Percentiles rank a stretch among this genome's conserved stretches.
phyloP scores from a whole-genome alignment of 179 eudicot species.

The Gypsophila paniculata region DNA sequence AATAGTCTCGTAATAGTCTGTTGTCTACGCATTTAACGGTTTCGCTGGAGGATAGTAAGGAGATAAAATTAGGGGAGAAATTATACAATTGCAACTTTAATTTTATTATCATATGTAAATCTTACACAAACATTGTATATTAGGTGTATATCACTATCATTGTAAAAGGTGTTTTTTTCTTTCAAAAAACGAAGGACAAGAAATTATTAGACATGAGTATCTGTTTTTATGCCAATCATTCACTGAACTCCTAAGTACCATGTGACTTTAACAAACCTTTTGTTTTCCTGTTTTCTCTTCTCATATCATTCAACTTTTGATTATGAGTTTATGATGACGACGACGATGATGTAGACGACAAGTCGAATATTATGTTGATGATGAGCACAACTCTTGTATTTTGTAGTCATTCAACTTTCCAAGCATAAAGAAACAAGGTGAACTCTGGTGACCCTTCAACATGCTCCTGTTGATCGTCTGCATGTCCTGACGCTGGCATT shows the following conservation, averaged over 20 bases:
- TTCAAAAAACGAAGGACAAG: constrained; percentile 6
- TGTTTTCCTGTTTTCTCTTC: not conserved
- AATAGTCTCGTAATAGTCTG: too few species aligned
- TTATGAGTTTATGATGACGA: not conserved
- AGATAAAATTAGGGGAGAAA: too few species aligned
- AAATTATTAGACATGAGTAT: not conserved
- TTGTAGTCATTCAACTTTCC: constrained; percentile 40
- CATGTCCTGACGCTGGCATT: not conserved
- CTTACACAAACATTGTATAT: not conserved
- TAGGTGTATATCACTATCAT: not conserved
- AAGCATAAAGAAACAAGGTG: constrained; percentile 41
- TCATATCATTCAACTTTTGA: not conserved
- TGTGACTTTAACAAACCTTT: too few species aligned
- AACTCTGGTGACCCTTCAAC: constrained; percentile 25
- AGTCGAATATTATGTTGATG: not conserved
- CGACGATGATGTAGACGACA: not conserved
- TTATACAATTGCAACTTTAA: too few species aligned
- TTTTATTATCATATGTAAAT: not conserved
- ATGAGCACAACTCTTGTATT: not conserved
- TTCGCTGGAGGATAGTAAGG: too few species aligned
- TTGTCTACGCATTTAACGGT: too few species aligned
- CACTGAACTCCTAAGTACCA: too few species aligned
- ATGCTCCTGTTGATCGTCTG: constrained; percentile 5
- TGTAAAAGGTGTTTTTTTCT: not conserved
- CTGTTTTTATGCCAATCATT: constrained; percentile 12